A percentile compares a stretch with the other conserved stretches of the same genome.
Conservation (phyloP, 148 eudicot species). For the Spergularia marina region DNA sequence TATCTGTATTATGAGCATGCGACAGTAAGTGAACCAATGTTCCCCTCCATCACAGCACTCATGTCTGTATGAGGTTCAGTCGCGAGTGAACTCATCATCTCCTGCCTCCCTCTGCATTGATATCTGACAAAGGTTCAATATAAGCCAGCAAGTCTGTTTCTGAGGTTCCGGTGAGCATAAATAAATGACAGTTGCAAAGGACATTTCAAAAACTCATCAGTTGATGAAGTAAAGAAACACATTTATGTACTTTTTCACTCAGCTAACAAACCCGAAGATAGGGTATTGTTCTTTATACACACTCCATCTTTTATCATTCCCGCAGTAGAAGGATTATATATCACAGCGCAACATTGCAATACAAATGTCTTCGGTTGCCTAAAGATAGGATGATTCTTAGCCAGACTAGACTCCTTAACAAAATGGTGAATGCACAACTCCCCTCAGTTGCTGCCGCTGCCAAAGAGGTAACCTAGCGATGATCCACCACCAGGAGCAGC, state of each 20-base stretch:
- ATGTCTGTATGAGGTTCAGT: too few relatives aligned
- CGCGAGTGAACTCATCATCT: too few relatives aligned
- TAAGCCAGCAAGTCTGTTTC: too few relatives aligned
- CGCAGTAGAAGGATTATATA: background rate
- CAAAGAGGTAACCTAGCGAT: slow-evolving; percentile 43
- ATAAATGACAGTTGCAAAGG: too few relatives aligned
- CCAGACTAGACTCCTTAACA: background rate
- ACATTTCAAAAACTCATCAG: too few relatives aligned
- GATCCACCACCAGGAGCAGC: slow-evolving; percentile 52
- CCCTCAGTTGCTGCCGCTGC: slow-evolving; percentile 26
- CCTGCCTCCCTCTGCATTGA: too few relatives aligned
- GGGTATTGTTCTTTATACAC: slow-evolving; percentile 5
- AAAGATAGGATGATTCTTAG: background rate
- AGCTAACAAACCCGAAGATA: background rate
- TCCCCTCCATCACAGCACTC: too few relatives aligned
- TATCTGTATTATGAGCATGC: too few relatives aligned
- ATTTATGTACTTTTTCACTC: background rate
- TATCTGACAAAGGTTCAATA: too few relatives aligned
- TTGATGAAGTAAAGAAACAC: background rate
- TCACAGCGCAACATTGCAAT: background rate
- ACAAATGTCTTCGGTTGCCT: slow-evolving; percentile 5
- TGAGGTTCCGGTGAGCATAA: too few relatives aligned
- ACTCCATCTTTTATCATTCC: background rate
- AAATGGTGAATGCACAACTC: background rate
- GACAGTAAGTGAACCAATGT: too few relatives aligned